Evolutionary conservation across 2,329 filamentous ascomycete genomes (phyloP).

Genomic region (Thelonectria olida): DNA sequence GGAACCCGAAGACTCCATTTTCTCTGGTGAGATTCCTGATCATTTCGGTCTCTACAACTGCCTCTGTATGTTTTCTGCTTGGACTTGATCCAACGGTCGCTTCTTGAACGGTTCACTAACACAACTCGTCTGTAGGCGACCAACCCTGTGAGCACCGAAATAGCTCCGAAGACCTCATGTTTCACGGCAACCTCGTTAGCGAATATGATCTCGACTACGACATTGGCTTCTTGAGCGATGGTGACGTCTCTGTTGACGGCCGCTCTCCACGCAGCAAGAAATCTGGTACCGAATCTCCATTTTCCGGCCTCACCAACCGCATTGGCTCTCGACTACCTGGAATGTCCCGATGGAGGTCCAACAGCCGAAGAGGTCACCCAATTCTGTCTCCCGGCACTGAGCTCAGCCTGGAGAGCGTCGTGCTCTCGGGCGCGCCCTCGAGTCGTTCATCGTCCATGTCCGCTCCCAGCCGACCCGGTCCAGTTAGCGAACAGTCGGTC

Average conservation of each 20-base stretch:
- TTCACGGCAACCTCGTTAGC: conserved; percentile 48
- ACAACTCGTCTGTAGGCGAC: conserved; percentile 59
- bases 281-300: conserved; percentile 64
- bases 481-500: conserved; percentile 59
- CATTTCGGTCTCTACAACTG: conserved; percentile 69
- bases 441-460: conserved; percentile 84
- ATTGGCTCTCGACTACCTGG: conserved; percentile 69
- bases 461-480: conserved; percentile 59
- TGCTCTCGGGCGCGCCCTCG: conserved; percentile 71
- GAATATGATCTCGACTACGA: conserved; percentile 69
- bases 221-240: conserved; percentile 71
- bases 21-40: conserved; percentile 52
- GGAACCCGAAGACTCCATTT: conserved; percentile 70
- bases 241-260: conserved; percentile 60
- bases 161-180: conserved; percentile 50
- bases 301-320: conserved; percentile 70
- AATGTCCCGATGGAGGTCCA: conserved; percentile 60
- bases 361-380: conserved; percentile 53
- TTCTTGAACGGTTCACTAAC: conserved; percentile 18
- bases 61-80: conserved; percentile 70
- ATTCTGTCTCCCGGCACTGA: conserved; percentile 77
- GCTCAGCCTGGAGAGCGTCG: conserved; percentile 80
- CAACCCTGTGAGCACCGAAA: conserved; percentile 67
- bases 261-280: conserved; percentile 63
- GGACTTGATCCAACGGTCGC: not conserved